Evolutionary conservation across 2,329 filamentous ascomycete species (phyloP), one percentile per base, ranked within the genome.

Genomic region (Plectosphaerella plurivora): DNA sequence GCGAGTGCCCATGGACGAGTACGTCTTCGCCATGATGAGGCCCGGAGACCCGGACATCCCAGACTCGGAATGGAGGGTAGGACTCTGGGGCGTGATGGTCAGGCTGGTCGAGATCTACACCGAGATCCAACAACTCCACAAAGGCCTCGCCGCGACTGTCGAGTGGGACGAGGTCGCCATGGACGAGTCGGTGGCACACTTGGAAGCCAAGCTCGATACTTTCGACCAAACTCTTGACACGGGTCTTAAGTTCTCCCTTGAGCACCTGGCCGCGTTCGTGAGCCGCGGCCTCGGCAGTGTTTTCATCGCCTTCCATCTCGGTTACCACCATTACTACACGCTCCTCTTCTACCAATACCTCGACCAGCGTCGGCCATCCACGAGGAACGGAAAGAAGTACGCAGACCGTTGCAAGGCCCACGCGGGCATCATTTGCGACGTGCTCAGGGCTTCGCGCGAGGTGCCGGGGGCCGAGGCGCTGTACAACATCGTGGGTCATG

Each of bases 341-440:
- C 54, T 69, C 0, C 53, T 69, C 0, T 69, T 63, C 28, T 69
- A 68, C 52, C 63, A 64, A 20, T 68, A 68, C 39, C 59, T 69
- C 3, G 67, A 69, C 36, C 61, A 62, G 14, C 59, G 63, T 1
- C 60, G 65, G 11, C 61, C 63, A 1, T 50, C 56, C 0, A 66
- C 62, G 1, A 52, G 42, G 10, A 68, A 67, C 39, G 60, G 61
- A 6, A 61, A 55, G 10, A 60, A 57, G n/a, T 69, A 67, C 14
- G 63, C 65, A 2, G 52, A 60, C 8, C 56, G 58, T 1, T 69
- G 67, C 53, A 68, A 68, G 50, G 22, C 47, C 0, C 62, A 68
- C 55, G 67, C 67, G 1, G 59, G 58, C 1, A 57, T 56, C 2
- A 59, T 65, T n/a, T 65, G 63, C 48, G 61, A 68, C 12, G 56